Evolutionary conservation across 179 eudicot genomes (phyloP).

Genomic region (Spergularia azorica): DNA sequence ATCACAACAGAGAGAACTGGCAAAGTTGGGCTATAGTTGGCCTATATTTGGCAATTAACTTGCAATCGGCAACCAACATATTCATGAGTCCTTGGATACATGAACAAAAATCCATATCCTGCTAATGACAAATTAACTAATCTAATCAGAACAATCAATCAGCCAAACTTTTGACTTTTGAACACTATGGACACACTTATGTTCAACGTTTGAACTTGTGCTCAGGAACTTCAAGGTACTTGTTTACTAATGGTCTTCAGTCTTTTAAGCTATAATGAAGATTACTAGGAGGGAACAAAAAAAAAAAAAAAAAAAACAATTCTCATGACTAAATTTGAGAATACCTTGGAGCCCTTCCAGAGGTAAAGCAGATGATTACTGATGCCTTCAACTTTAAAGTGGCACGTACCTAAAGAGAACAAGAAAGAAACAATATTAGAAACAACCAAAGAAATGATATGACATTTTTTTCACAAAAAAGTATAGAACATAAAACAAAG

Average conservation of each 20-base stretch:
- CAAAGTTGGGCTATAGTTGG: too few relatives aligned
- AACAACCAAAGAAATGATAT: too few relatives aligned
- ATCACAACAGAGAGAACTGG: slow-evolving; percentile 92
- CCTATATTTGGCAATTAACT: slow-evolving; percentile 93
- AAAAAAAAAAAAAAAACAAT: too few relatives aligned
- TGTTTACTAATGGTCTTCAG: too few relatives aligned
- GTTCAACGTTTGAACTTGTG: neutral
- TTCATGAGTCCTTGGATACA: neutral
- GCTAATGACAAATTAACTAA: neutral
- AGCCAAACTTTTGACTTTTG: neutral
- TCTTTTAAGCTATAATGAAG: too few relatives aligned
- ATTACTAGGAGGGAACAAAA: too few relatives aligned
- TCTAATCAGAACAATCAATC: neutral
- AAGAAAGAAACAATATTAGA: neutral
- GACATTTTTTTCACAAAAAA: too few relatives aligned
- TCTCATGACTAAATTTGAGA: neutral
- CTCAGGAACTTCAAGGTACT: neutral
- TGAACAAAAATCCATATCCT: neutral
- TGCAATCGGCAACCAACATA: slow-evolving; percentile 35
- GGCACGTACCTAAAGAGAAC: slow-evolving; percentile 67
- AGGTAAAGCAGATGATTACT: slow-evolving; percentile 90
- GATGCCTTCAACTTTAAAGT: slow-evolving; percentile 98
- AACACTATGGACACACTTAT: neutral
- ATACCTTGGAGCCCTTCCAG: slow-evolving; percentile 97
- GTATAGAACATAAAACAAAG: too few relatives aligned